A percentile compares a stretch with the other conserved stretches of the same genome.
These are phyloP conservation scores for Lasiodiplodia gonubiensis DNA, from an alignment of 2,329 filamentous ascomycete genomes.

Conservation along the genomic window DNA sequence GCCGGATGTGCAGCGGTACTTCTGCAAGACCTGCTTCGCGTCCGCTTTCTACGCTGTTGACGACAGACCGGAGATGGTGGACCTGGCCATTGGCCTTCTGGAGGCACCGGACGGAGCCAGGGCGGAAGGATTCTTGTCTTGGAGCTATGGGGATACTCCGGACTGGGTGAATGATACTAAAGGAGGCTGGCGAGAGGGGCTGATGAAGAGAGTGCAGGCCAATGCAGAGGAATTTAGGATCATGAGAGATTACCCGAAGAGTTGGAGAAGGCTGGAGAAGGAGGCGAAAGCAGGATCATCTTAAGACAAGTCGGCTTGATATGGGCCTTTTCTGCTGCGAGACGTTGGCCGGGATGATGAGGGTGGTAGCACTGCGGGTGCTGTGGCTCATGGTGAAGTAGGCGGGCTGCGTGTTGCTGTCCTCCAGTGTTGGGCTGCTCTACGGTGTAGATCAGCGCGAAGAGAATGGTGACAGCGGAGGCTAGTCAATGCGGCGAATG, in stretches of 20 bases:
- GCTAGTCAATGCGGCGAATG: no score
- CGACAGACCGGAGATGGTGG: constrained; percentile 47
- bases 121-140: constrained; percentile 53
- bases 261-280: constrained; percentile 38
- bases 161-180: constrained; percentile 43
- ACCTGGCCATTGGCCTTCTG: constrained; percentile 55
- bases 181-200: constrained; percentile 50
- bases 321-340: no score
- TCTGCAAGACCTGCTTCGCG: constrained; percentile 57
- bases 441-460: no score
- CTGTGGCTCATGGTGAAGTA: no score
- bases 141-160: constrained; percentile 48
- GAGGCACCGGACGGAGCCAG: constrained; percentile 53
- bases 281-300: constrained; percentile 10
- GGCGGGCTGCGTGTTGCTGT: no score
- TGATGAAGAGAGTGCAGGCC: constrained; percentile 41
- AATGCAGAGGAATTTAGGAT: constrained; percentile 47
- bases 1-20: constrained; percentile 54
- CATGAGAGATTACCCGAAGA: constrained; percentile 42
- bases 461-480: no score
- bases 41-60: constrained; percentile 54
- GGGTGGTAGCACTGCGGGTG: no score
- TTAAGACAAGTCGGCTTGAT: not conserved
- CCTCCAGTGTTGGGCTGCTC: no score
- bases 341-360: no score